These are phyloP conservation scores for Globisporangium viniferum DNA, from an alignment of 352 stramenopile species.

Conservation along the genomic window DNA sequence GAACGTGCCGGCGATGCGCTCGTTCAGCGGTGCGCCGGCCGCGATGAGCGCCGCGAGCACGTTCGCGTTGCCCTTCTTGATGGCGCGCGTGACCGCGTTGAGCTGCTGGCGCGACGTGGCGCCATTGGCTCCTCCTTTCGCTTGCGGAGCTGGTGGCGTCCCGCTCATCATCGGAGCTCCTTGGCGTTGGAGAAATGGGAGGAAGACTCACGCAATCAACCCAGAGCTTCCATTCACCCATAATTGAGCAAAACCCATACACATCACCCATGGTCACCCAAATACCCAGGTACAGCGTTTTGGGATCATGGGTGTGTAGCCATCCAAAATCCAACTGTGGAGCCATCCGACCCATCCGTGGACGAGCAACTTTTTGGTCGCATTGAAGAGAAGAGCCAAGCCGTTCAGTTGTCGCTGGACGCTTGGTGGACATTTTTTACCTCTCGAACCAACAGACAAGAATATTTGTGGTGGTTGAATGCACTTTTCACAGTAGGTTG, in stretches of 20 bases:
- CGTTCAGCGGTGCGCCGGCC: constrained; percentile 9
- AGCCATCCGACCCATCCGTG: no score
- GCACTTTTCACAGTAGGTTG: no score
- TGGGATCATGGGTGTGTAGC: not conserved
- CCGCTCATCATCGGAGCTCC: not conserved
- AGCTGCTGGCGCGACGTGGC: not conserved
- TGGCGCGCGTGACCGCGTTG: constrained; percentile 1
- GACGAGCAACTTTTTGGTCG: no score
- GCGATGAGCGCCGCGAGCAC: constrained; percentile 14
- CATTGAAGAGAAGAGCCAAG: no score
- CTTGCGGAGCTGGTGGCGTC: not conserved
- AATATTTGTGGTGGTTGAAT: no score
- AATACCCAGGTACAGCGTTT: not conserved
- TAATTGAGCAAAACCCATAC: not conserved
- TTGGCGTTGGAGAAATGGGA: not conserved
- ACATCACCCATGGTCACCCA: not conserved
- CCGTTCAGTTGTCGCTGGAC: no score
- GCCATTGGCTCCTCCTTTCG: not conserved
- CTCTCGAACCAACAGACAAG: no score
- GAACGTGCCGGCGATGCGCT: constrained; percentile 33
- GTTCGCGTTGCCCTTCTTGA: not conserved
- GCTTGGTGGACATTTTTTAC: no score
- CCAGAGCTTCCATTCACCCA: not conserved
- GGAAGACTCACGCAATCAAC: not conserved
- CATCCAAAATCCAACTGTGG: not conserved